Evolutionary conservation across 371 early-diverging fungal genomes (phyloP).

Genomic region (Gilbertella persicaria): DNA sequence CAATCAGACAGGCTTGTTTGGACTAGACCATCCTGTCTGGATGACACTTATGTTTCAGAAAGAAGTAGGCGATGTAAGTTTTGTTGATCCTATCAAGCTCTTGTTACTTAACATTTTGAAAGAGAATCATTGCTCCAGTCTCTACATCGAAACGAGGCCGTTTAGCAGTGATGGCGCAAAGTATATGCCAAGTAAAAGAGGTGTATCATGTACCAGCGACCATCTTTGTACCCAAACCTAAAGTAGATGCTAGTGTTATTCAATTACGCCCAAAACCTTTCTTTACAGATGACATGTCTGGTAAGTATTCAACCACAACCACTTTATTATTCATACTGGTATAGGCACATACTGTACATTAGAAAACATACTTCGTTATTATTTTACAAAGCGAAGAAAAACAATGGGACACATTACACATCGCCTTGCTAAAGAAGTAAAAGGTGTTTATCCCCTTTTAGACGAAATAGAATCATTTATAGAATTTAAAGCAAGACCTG

Average conservation of each 20-base stretch:
- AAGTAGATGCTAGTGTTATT: slow-evolving; percentile 77
- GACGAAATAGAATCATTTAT: slow-evolving; percentile 47
- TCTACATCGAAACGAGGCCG: slow-evolving; percentile 64
- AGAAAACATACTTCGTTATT: slow-evolving; percentile 67
- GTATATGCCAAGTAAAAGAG: slow-evolving; percentile 64
- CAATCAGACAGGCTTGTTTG: slow-evolving; percentile 62
- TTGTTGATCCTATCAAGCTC: neutral
- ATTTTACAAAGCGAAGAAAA: slow-evolving; percentile 76
- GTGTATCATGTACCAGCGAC: slow-evolving; percentile 65
- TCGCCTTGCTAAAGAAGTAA: slow-evolving; percentile 38
- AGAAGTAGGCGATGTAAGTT: slow-evolving; percentile 73
- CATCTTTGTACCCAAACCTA: slow-evolving; percentile 76
- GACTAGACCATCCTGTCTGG: slow-evolving; percentile 41
- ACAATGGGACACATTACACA: slow-evolving; percentile 67
- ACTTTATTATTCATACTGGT: neutral
- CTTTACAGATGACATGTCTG: slow-evolving; percentile 12
- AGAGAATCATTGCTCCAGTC: slow-evolving; percentile 66
- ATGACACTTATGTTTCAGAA: slow-evolving; percentile 90
- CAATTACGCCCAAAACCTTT: slow-evolving; percentile 57
- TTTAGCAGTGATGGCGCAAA: slow-evolving; percentile 75
- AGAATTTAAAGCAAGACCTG: slow-evolving; percentile 60
- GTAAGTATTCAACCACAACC: slow-evolving; percentile 3
- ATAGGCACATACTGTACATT: slow-evolving; percentile 34
- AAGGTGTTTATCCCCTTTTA: slow-evolving; percentile 27
- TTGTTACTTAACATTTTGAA: neutral